phyloP scores from a whole-genome alignment of 2,329 filamentous ascomycete species.

The Fusarium redolens region DNA sequence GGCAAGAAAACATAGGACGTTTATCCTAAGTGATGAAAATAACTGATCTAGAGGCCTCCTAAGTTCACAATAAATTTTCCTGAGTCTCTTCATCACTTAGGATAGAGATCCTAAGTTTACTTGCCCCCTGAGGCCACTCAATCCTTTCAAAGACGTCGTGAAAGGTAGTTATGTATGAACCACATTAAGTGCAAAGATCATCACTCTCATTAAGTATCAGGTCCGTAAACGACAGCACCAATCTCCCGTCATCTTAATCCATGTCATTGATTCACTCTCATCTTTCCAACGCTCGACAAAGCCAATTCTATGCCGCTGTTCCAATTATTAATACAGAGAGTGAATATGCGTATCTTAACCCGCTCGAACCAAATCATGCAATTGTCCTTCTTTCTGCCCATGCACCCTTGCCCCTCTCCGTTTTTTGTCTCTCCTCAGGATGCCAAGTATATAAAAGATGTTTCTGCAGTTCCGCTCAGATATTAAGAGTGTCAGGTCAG shows the following conservation, averaged over 20 bases:
- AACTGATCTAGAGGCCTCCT: too few species aligned
- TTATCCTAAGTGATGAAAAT: too few species aligned
- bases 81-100: too few species aligned
- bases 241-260: conserved; percentile 14
- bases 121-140: background rate
- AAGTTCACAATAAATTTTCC: too few species aligned
- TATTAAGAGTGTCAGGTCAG: conserved; percentile 2
- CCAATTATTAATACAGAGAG: conserved; percentile 33
- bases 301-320: conserved; percentile 30
- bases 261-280: conserved; percentile 15
- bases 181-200: conserved; percentile 23
- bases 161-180: background rate
- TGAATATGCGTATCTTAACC: conserved; percentile 20
- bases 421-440: conserved; percentile 13
- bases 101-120: too few species aligned
- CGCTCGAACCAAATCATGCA: conserved; percentile 26
- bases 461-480: conserved; percentile 9
- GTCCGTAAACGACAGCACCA: conserved; percentile 19
- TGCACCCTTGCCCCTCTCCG: background rate
- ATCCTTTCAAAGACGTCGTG: background rate
- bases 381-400: background rate
- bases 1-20: too few species aligned
- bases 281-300: conserved; percentile 10
- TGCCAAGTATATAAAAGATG: conserved; percentile 16
- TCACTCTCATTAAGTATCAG: conserved; percentile 40